A percentile compares a stretch with the other conserved stretches of the same genome.
Conservation (phyloP, 2,329 filamentous ascomycete genomes). For the Scytalidium lignicola region DNA sequence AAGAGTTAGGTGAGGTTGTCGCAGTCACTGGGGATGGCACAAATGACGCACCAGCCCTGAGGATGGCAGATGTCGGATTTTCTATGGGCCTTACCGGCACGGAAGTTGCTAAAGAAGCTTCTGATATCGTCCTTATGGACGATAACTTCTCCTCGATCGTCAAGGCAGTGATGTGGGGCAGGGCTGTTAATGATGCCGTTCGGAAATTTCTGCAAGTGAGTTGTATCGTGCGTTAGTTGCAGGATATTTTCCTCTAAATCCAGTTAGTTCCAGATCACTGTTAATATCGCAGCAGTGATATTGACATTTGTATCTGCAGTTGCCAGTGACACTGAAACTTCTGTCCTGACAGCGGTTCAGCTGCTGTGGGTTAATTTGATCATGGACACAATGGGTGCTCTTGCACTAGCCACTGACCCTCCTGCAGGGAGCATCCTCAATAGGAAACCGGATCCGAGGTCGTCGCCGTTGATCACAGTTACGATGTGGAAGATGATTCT, state of each 20-base stretch:
- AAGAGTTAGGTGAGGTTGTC: conserved; percentile 32
- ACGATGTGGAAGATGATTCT: conserved; percentile 99
- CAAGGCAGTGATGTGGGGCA: conserved; percentile 56
- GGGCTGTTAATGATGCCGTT: conserved; percentile 51
- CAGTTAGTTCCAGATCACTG: conserved; percentile 61
- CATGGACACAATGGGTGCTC: conserved; percentile 77
- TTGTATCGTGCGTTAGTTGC: no score
- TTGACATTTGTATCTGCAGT: conserved; percentile 74
- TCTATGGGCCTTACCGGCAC: conserved; percentile 69
- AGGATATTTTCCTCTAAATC: no score
- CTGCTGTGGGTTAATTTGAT: conserved; percentile 81
- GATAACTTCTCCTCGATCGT: conserved; percentile 61
- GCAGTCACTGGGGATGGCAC: conserved; percentile 71
- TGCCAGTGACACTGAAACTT: conserved; percentile 54
- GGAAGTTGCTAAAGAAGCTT: conserved; percentile 74
- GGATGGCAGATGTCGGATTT: conserved; percentile 69
- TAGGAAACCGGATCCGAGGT: conserved; percentile 70
- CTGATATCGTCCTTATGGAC: conserved; percentile 76
- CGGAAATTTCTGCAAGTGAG: conserved; percentile 50
- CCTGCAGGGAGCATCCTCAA: conserved; percentile 64
- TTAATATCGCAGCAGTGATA: conserved; percentile 75
- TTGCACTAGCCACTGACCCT: conserved; percentile 70
- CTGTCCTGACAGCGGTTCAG: conserved; percentile 73
- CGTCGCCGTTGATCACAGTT: conserved; percentile 70
- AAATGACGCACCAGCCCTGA: conserved; percentile 69